Base-by-base conservation (phyloP, 164 flowering plant species). In the Vitis cinerea region DNA sequence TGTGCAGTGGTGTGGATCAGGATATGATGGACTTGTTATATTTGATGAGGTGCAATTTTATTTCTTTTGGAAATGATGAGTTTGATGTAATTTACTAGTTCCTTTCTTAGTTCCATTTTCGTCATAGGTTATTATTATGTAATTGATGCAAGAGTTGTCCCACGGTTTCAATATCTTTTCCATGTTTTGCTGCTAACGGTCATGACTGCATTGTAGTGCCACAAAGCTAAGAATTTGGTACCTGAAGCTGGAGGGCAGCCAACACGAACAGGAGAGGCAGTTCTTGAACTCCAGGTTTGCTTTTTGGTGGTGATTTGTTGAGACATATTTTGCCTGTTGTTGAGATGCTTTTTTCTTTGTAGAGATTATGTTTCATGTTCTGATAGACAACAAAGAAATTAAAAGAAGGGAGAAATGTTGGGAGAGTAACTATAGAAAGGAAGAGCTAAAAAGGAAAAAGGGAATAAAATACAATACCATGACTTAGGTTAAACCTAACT, bases 211-310 rank as follows among this genome's bases (percentile, higher is more conserved):
- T 78, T 87, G 75, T 78, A 95, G 99, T 95, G 99, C 82, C 99
- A 95, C 78, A 95, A 95, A 84, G 99, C 99, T 8, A 95, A 95
- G 80, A 95, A 95, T 81, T 79, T 95, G 78, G 85, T 95, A 63
- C 99, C 99, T 67, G 99, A 95, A 81, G 81, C 97, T 79, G 99
- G 99, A 69, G 82, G 88, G 54, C 96, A 90, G 75, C 88, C 99
- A 62, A 95, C 99, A 64, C 88, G 97, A 65, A 95, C 98, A 4
- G 99, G 99, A 44, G 97, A 91, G 81, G 97, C 93, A 54, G 99
- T 95, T 78, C 86, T 93, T 68, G 99, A 95, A 44, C 82, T 95
- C 72, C 99, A 95, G 99, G 98, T 94, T 72, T 74, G 75, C 74
- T 50, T 52, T 67, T 49, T 48, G 13, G 15, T 15, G 10, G 17